Percentiles rank a stretch among this genome's conserved stretches.
Evolutionary conservation across 2,329 filamentous ascomycete species (phyloP).

Genomic region (Zymoseptoria ardabiliae): DNA sequence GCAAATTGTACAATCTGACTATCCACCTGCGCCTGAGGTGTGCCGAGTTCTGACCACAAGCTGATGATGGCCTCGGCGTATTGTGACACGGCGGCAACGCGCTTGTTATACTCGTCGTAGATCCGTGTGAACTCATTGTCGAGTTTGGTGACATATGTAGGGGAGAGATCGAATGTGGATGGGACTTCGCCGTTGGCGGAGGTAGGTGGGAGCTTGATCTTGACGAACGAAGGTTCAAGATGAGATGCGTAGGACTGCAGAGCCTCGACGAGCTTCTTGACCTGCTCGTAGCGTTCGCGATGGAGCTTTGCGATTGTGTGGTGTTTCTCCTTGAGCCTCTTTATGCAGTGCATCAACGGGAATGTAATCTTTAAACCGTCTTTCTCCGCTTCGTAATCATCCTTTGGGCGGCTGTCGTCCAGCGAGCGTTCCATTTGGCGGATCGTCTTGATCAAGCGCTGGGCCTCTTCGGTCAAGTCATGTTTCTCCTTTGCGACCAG

Average conservation of each 20-base stretch:
- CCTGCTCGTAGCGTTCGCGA: constrained; percentile 87
- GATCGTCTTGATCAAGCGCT: constrained; percentile 75
- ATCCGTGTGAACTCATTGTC: constrained; percentile 89
- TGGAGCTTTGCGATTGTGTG: constrained; percentile 71
- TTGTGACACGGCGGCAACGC: constrained; percentile 66
- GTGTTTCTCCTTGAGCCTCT: constrained; percentile 78
- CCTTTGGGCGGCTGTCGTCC: constrained; percentile 62
- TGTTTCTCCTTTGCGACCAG: constrained; percentile 84
- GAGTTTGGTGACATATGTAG: constrained; percentile 75
- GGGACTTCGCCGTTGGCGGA: constrained; percentile 68
- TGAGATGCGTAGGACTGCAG: constrained; percentile 95
- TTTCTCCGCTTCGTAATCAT: constrained; percentile 57
- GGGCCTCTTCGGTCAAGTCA: constrained; percentile 80
- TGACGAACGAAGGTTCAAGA: constrained; percentile 81
- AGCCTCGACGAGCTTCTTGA: constrained; percentile 89
- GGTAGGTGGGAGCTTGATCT: constrained; percentile 76
- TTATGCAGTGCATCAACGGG: constrained; percentile 73
- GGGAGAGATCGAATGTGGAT: constrained; percentile 84
- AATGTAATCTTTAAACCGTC: constrained; percentile 71
- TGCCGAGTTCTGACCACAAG: constrained; percentile 92
- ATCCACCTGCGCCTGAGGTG: constrained; percentile 88
- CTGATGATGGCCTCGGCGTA: constrained; percentile 81
- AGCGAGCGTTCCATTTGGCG: constrained; percentile 90
- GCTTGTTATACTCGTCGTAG: constrained; percentile 90
- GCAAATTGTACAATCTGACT: constrained; percentile 79